These are phyloP conservation scores for Clarireedia homoeocarpa DNA, from an alignment of 2,329 filamentous ascomycete species.

Conservation along the genomic window DNA sequence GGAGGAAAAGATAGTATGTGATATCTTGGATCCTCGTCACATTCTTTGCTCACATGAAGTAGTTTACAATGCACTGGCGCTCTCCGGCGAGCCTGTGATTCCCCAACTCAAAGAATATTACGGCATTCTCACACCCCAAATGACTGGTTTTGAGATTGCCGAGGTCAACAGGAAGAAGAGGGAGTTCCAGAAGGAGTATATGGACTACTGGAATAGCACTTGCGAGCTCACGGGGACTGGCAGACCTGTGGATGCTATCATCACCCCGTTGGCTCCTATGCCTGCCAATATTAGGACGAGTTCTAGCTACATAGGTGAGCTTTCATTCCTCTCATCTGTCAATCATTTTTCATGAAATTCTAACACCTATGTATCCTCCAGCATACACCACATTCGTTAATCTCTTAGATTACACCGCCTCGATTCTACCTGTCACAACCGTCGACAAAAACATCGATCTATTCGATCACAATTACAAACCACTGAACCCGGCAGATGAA, in stretches of 20 bases:
- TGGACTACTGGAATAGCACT: slow-evolving; percentile 40
- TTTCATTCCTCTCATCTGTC: not conserved
- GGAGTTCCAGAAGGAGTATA: slow-evolving; percentile 47
- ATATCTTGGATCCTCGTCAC: not conserved
- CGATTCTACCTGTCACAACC: slow-evolving; percentile 37
- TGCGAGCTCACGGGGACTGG: slow-evolving; percentile 16
- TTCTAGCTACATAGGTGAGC: slow-evolving; percentile 2
- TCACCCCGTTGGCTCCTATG: slow-evolving; percentile 40
- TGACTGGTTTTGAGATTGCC: slow-evolving; percentile 27
- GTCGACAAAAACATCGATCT: slow-evolving; percentile 34
- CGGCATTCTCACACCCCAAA: slow-evolving; percentile 26
- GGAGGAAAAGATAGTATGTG: slow-evolving; percentile 38
- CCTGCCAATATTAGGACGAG: slow-evolving; percentile 7
- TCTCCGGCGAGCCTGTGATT: slow-evolving; percentile 46
- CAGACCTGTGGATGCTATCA: slow-evolving; percentile 46
- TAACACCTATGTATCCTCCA: not conserved
- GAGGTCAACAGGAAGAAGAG: slow-evolving; percentile 43
- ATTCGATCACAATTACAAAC: slow-evolving; percentile 16
- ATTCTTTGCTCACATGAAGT: not conserved
- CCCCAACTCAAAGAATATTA: slow-evolving; percentile 16
- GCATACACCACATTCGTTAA: slow-evolving; percentile 7
- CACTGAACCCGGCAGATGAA: slow-evolving; percentile 25
- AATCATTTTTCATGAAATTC: not conserved
- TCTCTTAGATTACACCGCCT: slow-evolving; percentile 24
- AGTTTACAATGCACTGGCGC: slow-evolving; percentile 39